Evolutionary conservation across 2,329 filamentous ascomycete genomes (phyloP).

Genomic region (Zymoseptoria crescenta): DNA sequence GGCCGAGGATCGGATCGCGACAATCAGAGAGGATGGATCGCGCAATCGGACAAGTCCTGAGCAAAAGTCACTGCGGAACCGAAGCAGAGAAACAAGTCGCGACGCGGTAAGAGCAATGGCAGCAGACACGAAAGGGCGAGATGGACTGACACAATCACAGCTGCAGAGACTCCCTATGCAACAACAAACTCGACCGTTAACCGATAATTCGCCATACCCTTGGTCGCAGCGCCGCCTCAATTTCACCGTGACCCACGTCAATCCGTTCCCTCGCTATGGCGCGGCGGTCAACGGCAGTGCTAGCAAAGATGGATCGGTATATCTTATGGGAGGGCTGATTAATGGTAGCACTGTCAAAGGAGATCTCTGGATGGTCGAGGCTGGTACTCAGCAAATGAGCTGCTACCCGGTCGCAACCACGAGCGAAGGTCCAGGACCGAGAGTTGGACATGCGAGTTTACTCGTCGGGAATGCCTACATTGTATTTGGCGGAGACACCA

Average conservation of each 20-base stretch:
- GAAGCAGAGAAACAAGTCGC: constrained; percentile 19
- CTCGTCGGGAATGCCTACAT: constrained; percentile 98
- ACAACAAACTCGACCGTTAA: constrained; percentile 37
- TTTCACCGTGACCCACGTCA: constrained; percentile 72
- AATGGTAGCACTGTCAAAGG: constrained; percentile 94
- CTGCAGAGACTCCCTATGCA: constrained; percentile 27
- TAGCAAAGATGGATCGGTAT: constrained; percentile 94
- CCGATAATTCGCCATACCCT: constrained; percentile 79
- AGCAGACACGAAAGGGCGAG: not conserved
- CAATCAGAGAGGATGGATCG: constrained; percentile 8
- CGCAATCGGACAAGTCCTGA: constrained; percentile 13
- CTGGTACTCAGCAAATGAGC: constrained; percentile 65
- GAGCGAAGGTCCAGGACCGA: constrained; percentile 85
- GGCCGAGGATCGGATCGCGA: constrained; percentile 11
- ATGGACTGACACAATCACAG: constrained; percentile 34
- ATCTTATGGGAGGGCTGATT: constrained; percentile 94
- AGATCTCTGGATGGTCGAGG: constrained; percentile 96
- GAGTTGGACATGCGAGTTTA: constrained; percentile 88
- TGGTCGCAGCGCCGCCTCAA: constrained; percentile 89
- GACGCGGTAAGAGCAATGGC: constrained; percentile 18
- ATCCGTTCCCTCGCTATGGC: constrained; percentile 93
- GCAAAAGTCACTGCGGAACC: constrained; percentile 20
- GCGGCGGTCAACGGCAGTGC: constrained; percentile 87
- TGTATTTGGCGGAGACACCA: constrained; percentile 96
- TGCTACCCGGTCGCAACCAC: constrained; percentile 90